Percentiles rank a stretch among this genome's conserved stretches.
These are phyloP conservation scores for Plasmodium blacklocki DNA, from an alignment of 169 alveolate genomes.

Conservation along the genomic window DNA sequence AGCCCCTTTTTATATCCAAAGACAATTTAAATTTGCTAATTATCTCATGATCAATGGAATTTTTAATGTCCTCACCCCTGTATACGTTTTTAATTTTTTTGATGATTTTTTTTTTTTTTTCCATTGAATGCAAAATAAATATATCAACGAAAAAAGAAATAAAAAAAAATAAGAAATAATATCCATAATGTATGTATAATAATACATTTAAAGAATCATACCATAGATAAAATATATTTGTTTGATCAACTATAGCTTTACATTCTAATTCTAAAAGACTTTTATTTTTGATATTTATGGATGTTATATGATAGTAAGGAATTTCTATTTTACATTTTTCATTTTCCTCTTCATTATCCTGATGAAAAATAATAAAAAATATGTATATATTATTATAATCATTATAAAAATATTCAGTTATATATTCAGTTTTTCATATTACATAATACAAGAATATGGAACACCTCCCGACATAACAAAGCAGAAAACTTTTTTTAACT, in stretches of 20 bases:
- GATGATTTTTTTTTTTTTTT: neutral
- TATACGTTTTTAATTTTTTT: neutral
- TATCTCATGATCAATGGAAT: slow-evolving; percentile 49
- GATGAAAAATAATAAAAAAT: neutral
- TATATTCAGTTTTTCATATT: neutral
- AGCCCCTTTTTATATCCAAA: slow-evolving; percentile 20
- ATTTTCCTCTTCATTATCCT: slow-evolving; percentile 64
- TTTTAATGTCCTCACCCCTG: slow-evolving; percentile 69
- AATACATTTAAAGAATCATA: neutral
- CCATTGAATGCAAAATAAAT: neutral
- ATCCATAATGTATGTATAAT: neutral
- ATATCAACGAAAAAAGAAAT: neutral
- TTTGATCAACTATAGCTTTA: slow-evolving; percentile 65
- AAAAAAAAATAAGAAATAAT: neutral
- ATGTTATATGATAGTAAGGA: slow-evolving; percentile 65
- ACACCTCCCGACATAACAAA: slow-evolving; percentile 65
- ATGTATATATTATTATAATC: neutral
- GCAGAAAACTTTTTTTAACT: slow-evolving; percentile 28
- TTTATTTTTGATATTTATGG: slow-evolving; percentile 20
- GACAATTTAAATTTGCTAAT: slow-evolving; percentile 53
- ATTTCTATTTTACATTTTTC: slow-evolving; percentile 74
- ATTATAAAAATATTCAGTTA: neutral
- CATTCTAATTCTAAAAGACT: slow-evolving; percentile 29
- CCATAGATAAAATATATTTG: slow-evolving; percentile 73
- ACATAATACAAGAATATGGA: slow-evolving; percentile 58